Base-by-base conservation (phyloP, 805 yeast genomes). In the Barnettozyma sucrosica region DNA sequence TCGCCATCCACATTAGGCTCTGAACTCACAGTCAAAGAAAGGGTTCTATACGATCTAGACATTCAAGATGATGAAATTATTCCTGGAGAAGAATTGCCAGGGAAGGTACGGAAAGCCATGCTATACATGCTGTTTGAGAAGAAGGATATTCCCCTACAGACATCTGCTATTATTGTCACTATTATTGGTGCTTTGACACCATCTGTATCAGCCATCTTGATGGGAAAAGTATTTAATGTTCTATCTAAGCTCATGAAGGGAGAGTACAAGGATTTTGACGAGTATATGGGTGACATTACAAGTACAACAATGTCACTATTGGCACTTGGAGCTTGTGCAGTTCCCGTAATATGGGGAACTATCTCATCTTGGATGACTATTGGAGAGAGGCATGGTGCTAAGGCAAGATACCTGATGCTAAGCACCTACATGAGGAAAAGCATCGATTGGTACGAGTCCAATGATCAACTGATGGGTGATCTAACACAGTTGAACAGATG, bases 361-460 rank as follows among this genome's bases (percentile, higher is more conserved):
- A 71, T 85, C 7, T 59, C 74, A 1, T 55, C 70, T 0, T 89
- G 95, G 86, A 76, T 81, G 75, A 55, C 66, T 7, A 67, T 85
- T 40, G 96, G 96, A 7, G 96, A 87, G 62, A 65, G 69, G 11
- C 89, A 84, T 52, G 87, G 81, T 41, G 54, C 67, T 9, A 66
- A 83, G 41, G 80, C 83, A 0, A 69, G 96, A 48, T 44, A 52
- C 3, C 43, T 51, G 3, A 50, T 88, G 4, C 74, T 76, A 43
- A 44, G 55, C 1, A 66, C 75, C 1, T 64, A 84, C 24, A 51
- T 86, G 16, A 55, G 61, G 19, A 70, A 75, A 49, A 67, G 76
- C 0, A 58, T 79, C 26, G 64, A 66, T 18, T 87, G 93, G 93
- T 81, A 76, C 57, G 95, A 88, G 47, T 55, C 60, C 1, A 72